Evolutionary conservation across 2,329 filamentous ascomycete species (phyloP), one percentile per base, ranked within the genome.

Genomic region (Penicillium sp.): DNA sequence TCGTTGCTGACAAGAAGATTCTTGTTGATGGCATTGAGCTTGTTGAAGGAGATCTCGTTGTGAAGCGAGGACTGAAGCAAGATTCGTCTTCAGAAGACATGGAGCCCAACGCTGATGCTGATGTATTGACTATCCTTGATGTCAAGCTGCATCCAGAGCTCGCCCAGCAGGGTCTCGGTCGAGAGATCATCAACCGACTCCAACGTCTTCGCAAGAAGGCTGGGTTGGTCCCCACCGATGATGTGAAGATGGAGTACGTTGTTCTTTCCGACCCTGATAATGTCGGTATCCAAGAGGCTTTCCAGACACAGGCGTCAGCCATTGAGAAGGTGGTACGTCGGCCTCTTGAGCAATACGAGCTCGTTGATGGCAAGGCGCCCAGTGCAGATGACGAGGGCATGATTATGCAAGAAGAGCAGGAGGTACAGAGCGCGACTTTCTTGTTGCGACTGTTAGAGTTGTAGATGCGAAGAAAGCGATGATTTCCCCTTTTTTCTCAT

Each of bases 131-230:
- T 63, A 92, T 99, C 67, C 83, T 99, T n/a, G 92, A 97, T 73
- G 86, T 88, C 1, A 88, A 89, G 62, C 82, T 92, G 26, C 91
- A 98, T 74, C 88, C 93, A 0, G 93, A 97, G 73, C 84, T 99
- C 41, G 91, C 90, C 51, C 88, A 93, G 67, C 93, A 98, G 77
- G 95, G 93, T 58, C 79, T 99, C 58, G 94, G 91, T 1, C 86
- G 95, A 71, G 95, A 98, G 78, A 90, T 99, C 67, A 91, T 99
- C 82, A 91, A 96, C 77, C 89, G 94, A 46, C 91, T 99, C 23
- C 95, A 99, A 80, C 87, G 91, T 68, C 83, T 98, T 65, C 89
- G 95, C 67, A 99, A 99, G 86, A 95, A 95, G 82, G 93, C 93
- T 7, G 92, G 92, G 0, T 83, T 99, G 56, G 88, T 93, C 66